Evolutionary conservation across 305 asterid genomes (phyloP).

Genomic region (Fraxinus floribunda): DNA sequence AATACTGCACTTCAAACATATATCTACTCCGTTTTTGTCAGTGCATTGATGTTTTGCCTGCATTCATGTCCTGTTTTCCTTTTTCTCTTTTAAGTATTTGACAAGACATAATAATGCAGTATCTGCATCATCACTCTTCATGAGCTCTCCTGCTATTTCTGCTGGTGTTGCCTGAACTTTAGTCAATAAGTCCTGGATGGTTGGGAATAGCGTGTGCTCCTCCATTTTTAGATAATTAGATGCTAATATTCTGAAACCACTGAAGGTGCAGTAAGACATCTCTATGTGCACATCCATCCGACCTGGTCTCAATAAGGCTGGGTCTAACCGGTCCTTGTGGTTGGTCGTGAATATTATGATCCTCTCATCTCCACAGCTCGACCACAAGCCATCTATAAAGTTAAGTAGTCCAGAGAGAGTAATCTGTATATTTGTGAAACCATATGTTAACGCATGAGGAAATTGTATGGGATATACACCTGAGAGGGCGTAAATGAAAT

Average conservation of each 20-base stretch:
- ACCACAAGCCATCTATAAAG: constrained; percentile 85
- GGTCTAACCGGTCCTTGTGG: constrained; percentile 67
- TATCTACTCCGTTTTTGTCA: neutral
- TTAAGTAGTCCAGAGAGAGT: constrained; percentile 69
- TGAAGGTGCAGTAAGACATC: constrained; percentile 63
- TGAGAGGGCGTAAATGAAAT: neutral
- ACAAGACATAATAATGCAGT: constrained; percentile 40
- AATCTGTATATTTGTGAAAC: constrained; percentile 41
- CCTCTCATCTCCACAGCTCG: constrained; percentile 79
- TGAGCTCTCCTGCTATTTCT: constrained; percentile 81
- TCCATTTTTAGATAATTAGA: constrained; percentile 50
- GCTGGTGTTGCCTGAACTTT: constrained; percentile 71
- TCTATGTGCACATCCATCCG: constrained; percentile 76
- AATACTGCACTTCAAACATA: neutral
- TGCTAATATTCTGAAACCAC: constrained; percentile 64
- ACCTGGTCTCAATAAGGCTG: constrained; percentile 70
- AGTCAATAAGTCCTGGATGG: constrained; percentile 38
- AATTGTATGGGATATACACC: neutral
- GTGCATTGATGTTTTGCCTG: neutral
- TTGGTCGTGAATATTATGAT: constrained; percentile 80
- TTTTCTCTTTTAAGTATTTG: constrained; percentile 37
- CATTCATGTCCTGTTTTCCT: constrained; percentile 13
- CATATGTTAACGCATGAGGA: neutral
- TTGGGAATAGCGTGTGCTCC: constrained; percentile 43
- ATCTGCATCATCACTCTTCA: constrained; percentile 57